Base-by-base conservation (phyloP, 805 yeast genomes). In the Zygosaccharomyces bailii region DNA sequence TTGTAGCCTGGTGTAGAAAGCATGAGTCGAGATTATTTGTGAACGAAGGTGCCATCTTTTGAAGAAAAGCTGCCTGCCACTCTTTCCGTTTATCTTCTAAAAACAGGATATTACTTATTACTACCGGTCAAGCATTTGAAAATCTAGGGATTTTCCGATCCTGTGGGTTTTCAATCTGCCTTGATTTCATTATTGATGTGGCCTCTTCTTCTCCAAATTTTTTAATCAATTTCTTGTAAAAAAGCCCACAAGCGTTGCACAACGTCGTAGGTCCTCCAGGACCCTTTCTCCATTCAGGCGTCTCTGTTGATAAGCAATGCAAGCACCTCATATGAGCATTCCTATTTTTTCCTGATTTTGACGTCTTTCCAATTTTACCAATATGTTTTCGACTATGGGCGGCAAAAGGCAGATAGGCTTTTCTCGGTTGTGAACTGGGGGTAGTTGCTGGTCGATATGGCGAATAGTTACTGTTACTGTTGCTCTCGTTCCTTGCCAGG, bases 251-350 rank as follows among this genome's bases (percentile, higher is more conserved):
- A 1, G 93, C 93, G 60, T 86, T 86, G 65, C 95, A 86, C 40
- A 86, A 65, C 0, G 89, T 82, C 31, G 88, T 69, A 10, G 79
- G 78, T 2, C 93, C 95, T 43, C 76, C 75, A 1, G 95, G 93
- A 0, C 93, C 93, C 36, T 83, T 73, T 43, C 95, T 68, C 95
- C 95, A 86, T 61, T 86, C 93, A 0, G 93, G 93, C 0, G 95
- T 55, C 29, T 53, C 53, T 20, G 49, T 44, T 8, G 54, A 53
- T 19, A 43, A 40, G 38, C 59, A 55, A 32, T 53, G 57, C 27
- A 50, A 38, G 31, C 56, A 55, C 24, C 47, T 46, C 50, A 46
- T 43, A 21, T 49, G 48, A 5, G 47, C 35, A 32, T 49, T 49
- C 30, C 50, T 40, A 21, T 49, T 49, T 27, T 49, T 49, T 4